A percentile compares a stretch with the other conserved stretches of the same genome.
phyloP scores from a whole-genome alignment of 257 asterid species.

The Jacaranda copaia region DNA sequence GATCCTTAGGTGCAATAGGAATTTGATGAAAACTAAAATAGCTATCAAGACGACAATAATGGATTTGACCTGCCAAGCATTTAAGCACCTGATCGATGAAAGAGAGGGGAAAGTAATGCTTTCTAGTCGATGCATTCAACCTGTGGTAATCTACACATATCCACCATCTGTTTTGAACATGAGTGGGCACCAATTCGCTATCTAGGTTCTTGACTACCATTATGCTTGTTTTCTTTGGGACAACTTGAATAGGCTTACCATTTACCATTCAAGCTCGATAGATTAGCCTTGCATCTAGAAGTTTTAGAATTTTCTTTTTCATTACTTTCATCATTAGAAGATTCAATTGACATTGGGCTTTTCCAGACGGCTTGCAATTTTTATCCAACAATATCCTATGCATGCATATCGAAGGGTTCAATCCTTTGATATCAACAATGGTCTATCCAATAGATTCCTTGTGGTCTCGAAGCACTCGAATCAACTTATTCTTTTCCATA shows the following conservation, averaged over 20 bases:
- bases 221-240: neutral
- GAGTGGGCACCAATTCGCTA: neutral
- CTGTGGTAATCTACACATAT: conserved; percentile 4
- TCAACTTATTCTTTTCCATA: neutral
- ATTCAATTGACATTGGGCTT: neutral
- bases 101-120: conserved; percentile 27
- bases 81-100: conserved; percentile 28
- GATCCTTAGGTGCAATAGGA: neutral
- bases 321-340: neutral
- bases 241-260: neutral
- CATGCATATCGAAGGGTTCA: neutral
- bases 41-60: neutral
- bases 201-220: neutral
- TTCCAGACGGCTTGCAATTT: neutral
- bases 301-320: neutral
- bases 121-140: conserved; percentile 10
- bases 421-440: neutral
- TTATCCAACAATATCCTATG: neutral
- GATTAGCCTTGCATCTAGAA: neutral
- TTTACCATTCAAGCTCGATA: neutral
- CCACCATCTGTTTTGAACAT: conserved; percentile 10
- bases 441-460: neutral
- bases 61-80: neutral
- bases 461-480: neutral
- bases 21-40: neutral